Conservation (phyloP, 306 rosid species). For the Trichosanthes cucumerina region DNA sequence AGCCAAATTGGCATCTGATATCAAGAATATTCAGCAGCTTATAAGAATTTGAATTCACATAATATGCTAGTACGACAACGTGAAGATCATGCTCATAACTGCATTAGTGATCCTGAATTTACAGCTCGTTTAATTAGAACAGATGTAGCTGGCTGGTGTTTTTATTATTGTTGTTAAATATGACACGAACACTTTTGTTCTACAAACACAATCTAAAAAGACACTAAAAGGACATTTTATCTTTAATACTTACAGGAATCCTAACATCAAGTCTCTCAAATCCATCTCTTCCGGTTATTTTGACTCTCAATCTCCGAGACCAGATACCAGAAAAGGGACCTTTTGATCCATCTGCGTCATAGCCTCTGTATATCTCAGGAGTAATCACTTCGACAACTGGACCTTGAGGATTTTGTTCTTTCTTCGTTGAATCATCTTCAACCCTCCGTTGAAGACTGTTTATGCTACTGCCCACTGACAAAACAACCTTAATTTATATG, state of each 20-base stretch:
- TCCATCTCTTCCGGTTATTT: constrained; percentile 89
- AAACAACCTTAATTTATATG: constrained; percentile 34
- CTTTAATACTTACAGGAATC: constrained; percentile 60
- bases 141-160: background rate
- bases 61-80: background rate
- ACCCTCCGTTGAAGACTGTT: constrained; percentile 49
- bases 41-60: background rate
- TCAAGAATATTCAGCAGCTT: background rate
- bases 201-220: background rate
- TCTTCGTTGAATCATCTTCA: constrained; percentile 55
- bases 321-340: constrained; percentile 64
- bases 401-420: constrained; percentile 50
- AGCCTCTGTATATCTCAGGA: constrained; percentile 73
- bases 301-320: constrained; percentile 78
- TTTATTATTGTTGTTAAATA: background rate
- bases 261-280: constrained; percentile 74
- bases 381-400: constrained; percentile 86
- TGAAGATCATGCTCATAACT: background rate
- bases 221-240: background rate
- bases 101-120: background rate
- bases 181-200: background rate
- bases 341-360: constrained; percentile 63
- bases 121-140: background rate
- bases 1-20: background rate
- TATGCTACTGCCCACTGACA: constrained; percentile 63